Percentiles rank a stretch among this genome's conserved stretches.
phyloP scores from a whole-genome alignment of 2,329 filamentous ascomycete genomes.

The Fusarium pseudoanthophilum region DNA sequence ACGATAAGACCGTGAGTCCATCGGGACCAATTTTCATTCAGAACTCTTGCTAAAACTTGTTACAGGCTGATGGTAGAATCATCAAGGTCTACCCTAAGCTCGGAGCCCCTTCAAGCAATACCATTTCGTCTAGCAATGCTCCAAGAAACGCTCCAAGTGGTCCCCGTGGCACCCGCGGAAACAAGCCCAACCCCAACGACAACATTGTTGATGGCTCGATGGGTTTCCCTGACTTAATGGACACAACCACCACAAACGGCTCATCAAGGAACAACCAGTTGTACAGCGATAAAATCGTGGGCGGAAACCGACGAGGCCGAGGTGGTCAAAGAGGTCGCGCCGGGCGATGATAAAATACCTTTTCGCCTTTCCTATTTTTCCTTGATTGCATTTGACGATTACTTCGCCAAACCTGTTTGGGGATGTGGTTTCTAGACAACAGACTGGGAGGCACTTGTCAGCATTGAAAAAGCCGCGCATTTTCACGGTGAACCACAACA shows the following conservation, averaged over 20 bases:
- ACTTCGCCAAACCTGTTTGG: not conserved
- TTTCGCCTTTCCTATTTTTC: not conserved
- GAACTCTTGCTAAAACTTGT: not conserved
- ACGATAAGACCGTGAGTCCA: conserved; percentile 73
- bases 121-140: conserved; percentile 13
- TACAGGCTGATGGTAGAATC: conserved; percentile 76
- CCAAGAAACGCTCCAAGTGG: conserved; percentile 47
- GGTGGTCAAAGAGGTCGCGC: conserved; percentile 42
- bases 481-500: conserved; percentile 1
- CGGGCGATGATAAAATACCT: conserved; percentile 28
- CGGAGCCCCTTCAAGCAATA: conserved; percentile 48
- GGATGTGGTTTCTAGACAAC: not conserved
- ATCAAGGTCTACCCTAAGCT: conserved; percentile 79
- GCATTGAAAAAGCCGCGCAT: conserved; percentile 24
- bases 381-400: not conserved
- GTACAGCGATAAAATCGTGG: conserved; percentile 64
- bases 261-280: conserved; percentile 51
- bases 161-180: conserved; percentile 44
- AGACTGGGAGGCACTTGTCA: not conserved
- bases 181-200: conserved; percentile 45
- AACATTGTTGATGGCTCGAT: conserved; percentile 64
- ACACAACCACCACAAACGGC: conserved; percentile 39
- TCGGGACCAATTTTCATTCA: not conserved
- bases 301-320: conserved; percentile 43
- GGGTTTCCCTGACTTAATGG: conserved; percentile 64